A percentile compares a stretch with the other conserved stretches of the same genome.
Evolutionary conservation across 176 grass and related monocot genomes (phyloP).

Genomic region (Phoenix roebelenii): DNA sequence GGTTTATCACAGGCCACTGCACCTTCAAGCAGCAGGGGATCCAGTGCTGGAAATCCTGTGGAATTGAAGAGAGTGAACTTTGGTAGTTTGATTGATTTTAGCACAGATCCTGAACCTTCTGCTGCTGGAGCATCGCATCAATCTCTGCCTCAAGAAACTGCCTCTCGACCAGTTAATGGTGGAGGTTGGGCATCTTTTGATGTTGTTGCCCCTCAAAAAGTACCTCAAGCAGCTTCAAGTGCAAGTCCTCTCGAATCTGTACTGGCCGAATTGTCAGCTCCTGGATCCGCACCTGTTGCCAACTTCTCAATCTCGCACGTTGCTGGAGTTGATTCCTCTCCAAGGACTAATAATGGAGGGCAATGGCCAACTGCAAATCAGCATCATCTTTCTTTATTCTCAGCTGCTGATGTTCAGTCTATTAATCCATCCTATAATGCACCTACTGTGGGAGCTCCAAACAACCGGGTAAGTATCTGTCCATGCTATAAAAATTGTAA

Average conservation of each 20-base stretch:
- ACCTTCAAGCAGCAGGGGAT: conserved; percentile 18
- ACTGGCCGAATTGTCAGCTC: conserved; percentile 18
- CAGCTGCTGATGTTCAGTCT: conserved; percentile 13
- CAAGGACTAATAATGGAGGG: conserved; percentile 15
- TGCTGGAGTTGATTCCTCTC: conserved; percentile 8
- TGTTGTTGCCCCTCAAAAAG: conserved; percentile 18
- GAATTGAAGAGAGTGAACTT: conserved; percentile 23
- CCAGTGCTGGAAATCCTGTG: conserved; percentile 15
- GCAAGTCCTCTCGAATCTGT: conserved; percentile 21
- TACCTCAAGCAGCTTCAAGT: conserved; percentile 7
- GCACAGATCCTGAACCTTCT: conserved; percentile 29
- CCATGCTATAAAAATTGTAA: too few species aligned
- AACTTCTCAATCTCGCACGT: conserved; percentile 5
- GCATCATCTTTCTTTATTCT: conserved; percentile 23
- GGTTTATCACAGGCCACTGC: conserved; percentile 19
- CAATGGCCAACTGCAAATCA: conserved; percentile 19
- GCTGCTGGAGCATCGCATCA: conserved; percentile 10
- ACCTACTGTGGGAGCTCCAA: conserved; percentile 12
- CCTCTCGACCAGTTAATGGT: conserved; percentile 14
- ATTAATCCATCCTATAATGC: conserved; percentile 23
- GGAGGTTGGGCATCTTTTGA: conserved; percentile 64
- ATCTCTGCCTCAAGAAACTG: conserved; percentile 3
- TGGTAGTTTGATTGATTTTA: conserved; percentile 54
- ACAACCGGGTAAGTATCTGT: conserved; percentile 30
- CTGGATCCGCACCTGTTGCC: conserved; percentile 10